A percentile compares a stretch with the other conserved stretches of the same genome.
phyloP scores from a whole-genome alignment of 176 grass and related monocot genomes.

The Coix lacrymajobi region DNA sequence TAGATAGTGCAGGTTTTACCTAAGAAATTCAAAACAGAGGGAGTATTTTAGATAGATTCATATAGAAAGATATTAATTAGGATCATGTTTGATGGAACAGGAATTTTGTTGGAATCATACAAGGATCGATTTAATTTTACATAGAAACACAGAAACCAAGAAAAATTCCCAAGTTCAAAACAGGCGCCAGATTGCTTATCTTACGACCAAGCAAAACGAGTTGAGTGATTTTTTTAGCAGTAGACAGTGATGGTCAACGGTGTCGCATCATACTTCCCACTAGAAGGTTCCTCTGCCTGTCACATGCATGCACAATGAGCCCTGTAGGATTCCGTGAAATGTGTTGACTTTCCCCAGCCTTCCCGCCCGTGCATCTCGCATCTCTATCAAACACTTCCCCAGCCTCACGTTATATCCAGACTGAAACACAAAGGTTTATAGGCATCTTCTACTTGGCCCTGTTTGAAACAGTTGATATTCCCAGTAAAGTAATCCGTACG shows the following conservation, averaged over 20 bases:
- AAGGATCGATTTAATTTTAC: no score
- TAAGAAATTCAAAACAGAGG: neutral
- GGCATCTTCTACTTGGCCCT: neutral
- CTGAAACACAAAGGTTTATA: neutral
- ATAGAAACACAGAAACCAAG: no score
- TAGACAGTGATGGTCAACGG: conserved; percentile 21
- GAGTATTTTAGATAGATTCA: neutral
- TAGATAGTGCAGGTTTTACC: neutral
- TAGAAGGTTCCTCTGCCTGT: conserved; percentile 2
- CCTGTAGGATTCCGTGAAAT: conserved; percentile 28
- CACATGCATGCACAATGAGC: conserved; percentile 19
- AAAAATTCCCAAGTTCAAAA: no score
- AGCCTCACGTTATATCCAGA: neutral
- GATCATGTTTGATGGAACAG: no score
- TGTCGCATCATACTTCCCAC: neutral
- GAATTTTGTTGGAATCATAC: no score
- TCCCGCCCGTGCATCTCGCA: conserved; percentile 22
- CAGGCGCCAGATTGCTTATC: neutral
- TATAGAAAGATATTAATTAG: neutral
- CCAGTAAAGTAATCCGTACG: neutral
- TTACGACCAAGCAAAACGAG: neutral
- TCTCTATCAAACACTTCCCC: neutral
- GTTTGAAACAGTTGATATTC: neutral
- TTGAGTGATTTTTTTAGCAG: neutral
- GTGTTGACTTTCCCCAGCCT: neutral